Base-by-base conservation (phyloP, 2,329 filamentous ascomycete species). In the Neofusicoccum kwambonambiense region DNA sequence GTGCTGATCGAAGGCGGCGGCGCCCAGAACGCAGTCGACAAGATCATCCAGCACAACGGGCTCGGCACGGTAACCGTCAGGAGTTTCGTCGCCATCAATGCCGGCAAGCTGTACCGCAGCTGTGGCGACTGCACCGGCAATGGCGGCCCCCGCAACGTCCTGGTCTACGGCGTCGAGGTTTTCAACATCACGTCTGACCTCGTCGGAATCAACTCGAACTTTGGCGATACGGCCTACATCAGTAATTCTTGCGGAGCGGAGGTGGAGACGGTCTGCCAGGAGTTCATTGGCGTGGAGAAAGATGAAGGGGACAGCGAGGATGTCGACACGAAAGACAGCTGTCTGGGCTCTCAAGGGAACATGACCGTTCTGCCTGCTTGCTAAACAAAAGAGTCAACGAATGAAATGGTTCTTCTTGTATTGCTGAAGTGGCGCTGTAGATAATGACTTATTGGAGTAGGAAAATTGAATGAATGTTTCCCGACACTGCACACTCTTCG, bases 221-320 rank as follows among this genome's bases (percentile, higher is more conserved):
- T 78, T 58, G 80, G 80, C 17, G 80, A 82, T 67, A 78, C 77
- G 0, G 80, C 79, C 56, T 77, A 70, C 4, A 76, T 82, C 66
- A 78, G 74, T 63, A 79, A 80, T 66, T 77, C 77, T 11, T 77
- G 75, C 45, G 70, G 69, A 41, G 64, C 71, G 13, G 67, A 69
- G 52, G 70, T 66, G 44, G 68, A 52, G 13, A 39, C 66, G 35
- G 67, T 72, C 34, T 73, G 71, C 64, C 70, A 70, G 64, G 44
- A 73, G 31, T 75, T 70, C 66, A 69, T 72, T 67, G 72, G 73
- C 41, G 64, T 39, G 31, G 50, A 62, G 42, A 70, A 70, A 5
- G 70, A 68, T 7, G 68, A 68, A 34, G 70, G 67, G n/a, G 71
- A 75, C 68, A 49, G 45, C 13, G 45, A 49, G 45, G 45, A 27